A percentile compares a stretch with the other conserved stretches of the same genome.
These are phyloP conservation scores for Davidsoniella virescens DNA, from an alignment of 2,329 filamentous ascomycete genomes.

Conservation along the genomic window DNA sequence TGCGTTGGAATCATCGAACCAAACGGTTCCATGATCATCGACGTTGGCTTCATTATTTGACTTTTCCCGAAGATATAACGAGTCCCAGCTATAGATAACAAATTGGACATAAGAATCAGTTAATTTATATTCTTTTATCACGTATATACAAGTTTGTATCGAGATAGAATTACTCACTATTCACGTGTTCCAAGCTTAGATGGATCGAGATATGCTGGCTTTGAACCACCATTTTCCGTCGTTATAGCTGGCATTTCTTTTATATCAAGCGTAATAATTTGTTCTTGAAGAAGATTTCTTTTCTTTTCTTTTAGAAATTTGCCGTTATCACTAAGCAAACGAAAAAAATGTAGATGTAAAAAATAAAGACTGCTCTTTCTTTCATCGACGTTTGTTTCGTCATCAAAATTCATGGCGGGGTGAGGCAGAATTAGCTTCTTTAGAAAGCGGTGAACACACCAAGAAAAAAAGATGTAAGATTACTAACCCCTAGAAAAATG, in stretches of 20 bases:
- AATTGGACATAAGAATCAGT: not conserved
- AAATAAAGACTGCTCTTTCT: not conserved
- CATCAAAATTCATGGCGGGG: not conserved
- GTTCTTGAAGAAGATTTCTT: not conserved
- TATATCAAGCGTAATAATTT: not conserved
- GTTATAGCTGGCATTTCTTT: not conserved
- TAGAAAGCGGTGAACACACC: not conserved
- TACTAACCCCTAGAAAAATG: too few species aligned
- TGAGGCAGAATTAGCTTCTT: not conserved
- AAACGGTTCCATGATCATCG: slow-evolving; percentile 71
- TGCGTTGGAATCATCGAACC: slow-evolving; percentile 90
- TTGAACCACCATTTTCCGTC: slow-evolving; percentile 16
- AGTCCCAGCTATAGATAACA: slow-evolving; percentile 47
- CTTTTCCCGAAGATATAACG: slow-evolving; percentile 54
- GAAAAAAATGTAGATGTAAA: not conserved
- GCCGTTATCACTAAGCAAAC: not conserved
- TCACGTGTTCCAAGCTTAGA: slow-evolving; percentile 74
- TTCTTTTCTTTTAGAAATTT: not conserved
- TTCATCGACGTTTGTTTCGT: not conserved
- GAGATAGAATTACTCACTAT: slow-evolving; percentile 44
- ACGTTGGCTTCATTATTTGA: slow-evolving; percentile 56
- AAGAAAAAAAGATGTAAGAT: not conserved
- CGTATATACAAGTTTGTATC: too few species aligned
- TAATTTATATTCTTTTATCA: not conserved
- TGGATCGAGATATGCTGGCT: slow-evolving; percentile 54